Base-by-base conservation (phyloP, 2,329 filamentous ascomycete species). In the Decorospora gaudefroyi region DNA sequence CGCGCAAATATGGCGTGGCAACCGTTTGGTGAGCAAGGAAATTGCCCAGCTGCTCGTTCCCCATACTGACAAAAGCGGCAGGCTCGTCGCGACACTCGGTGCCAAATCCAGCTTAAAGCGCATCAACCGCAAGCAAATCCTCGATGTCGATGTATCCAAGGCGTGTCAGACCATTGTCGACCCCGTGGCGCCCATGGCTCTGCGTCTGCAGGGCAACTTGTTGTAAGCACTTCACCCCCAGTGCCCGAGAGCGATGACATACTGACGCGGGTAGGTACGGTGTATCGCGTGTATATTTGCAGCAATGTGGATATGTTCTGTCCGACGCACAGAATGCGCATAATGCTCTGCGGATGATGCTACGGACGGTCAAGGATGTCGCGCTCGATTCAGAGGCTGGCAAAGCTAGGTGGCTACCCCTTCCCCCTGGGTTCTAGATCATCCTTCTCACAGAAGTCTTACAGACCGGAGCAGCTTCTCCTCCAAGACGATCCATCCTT, bases 51-150 rank as follows among this genome's bases (percentile, higher is more conserved):
- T 25, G 22, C 31, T 17, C 31, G 12, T 39, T 39, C 21, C 15
- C 12, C 27, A 7, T n/a, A 27, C 61, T 73, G 38, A 69, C 51
- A 53, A 15, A 25, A 42, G 25, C 28, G 37, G 27, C 51, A 96
- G 92, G 92, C 83, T 96, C 28, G 85, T 96, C 28, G 93, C 93
- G 28, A 99, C 92, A 0, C 80, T 95, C 2, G 90, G 90, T 12
- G 78, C 82, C 4, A 88, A 84, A 54, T 87, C 85, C 0, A 80
- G 74, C 38, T 77, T 86, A 25, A 87, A 83, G 58, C 90, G 84
- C 60, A 76, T 99, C 58, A 88, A 85, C 6, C 83, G 87, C 34
- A 96, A 93, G 68, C 86, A 88, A 6, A 95, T 99, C 46, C 83
- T 92, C 46, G 84, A 89, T 11, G 93, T 99, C 55, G 81, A 97